Evolutionary conservation across 306 rosid genomes (phyloP).

Genomic region (Sicyos baderoa): DNA sequence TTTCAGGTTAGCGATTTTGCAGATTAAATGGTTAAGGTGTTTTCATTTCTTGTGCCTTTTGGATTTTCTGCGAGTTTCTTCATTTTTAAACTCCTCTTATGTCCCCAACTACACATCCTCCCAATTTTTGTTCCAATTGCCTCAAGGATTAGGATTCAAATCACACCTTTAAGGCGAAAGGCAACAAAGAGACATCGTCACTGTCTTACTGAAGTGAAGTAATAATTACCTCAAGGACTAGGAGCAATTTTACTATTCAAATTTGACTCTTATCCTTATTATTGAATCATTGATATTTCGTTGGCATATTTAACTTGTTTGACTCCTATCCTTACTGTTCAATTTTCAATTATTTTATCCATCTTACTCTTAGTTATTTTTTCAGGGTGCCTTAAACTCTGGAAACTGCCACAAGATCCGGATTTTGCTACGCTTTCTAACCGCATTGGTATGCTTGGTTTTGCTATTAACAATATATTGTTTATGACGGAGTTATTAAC

Average conservation of each 20-base stretch:
- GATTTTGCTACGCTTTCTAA: constrained; percentile 67
- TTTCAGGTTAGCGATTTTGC: constrained; percentile 60
- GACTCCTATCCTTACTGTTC: not conserved
- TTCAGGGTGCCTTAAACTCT: constrained; percentile 69
- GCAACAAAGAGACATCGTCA: not conserved
- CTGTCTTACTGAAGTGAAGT: not conserved
- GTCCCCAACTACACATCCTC: not conserved
- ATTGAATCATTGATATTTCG: not conserved
- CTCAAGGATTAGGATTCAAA: not conserved
- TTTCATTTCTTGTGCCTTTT: not conserved
- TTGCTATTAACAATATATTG: constrained; percentile 1
- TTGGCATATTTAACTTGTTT: not conserved
- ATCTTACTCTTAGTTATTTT: constrained; percentile 15
- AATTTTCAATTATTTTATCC: not conserved
- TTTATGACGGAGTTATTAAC: constrained; percentile 7
- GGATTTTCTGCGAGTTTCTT: not conserved
- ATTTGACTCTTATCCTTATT: not conserved
- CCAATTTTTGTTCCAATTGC: not conserved
- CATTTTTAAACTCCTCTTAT: not conserved
- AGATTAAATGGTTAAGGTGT: not conserved
- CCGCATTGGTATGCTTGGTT: constrained; percentile 62
- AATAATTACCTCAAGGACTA: not conserved
- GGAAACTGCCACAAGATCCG: constrained; percentile 74
- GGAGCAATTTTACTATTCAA: not conserved
- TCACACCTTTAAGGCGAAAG: not conserved